These are phyloP conservation scores for Yarrowia keelungensis DNA, from an alignment of 805 yeast species.

Conservation along the genomic window DNA sequence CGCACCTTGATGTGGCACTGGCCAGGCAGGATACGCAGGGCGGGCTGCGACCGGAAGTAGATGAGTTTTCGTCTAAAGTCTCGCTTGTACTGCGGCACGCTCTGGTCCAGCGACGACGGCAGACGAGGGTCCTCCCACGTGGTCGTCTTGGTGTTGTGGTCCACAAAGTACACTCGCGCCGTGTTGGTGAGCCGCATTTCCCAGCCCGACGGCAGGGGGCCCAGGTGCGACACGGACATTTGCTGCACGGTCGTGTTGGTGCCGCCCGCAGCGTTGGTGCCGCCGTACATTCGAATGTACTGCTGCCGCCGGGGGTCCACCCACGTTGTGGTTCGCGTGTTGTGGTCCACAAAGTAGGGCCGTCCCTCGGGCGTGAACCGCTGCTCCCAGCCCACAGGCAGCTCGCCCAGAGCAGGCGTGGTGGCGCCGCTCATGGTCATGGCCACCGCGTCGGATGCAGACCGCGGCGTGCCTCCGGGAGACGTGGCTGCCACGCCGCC, in stretches of 20 bases:
- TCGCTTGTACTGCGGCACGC: conserved; percentile 98
- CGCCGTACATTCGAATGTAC: conserved; percentile 91
- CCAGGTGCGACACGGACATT: conserved; percentile 96
- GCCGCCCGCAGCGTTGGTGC: conserved; percentile 62
- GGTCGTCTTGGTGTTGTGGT: conserved; percentile 98
- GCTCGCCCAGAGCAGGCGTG: conserved; percentile 92
- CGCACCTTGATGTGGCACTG: conserved; percentile 98
- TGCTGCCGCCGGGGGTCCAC: conserved; percentile 99
- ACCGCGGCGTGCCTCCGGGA: conserved; percentile 56
- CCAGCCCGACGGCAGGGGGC: conserved; percentile 99
- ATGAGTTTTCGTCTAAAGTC: conserved; percentile 97
- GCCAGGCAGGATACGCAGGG: conserved; percentile 94
- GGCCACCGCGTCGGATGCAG: conserved; percentile 55
- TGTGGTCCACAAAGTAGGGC: conserved; percentile 97
- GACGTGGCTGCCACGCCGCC: conserved; percentile 58
- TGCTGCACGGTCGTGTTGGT: conserved; percentile 89
- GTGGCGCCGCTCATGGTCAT: conserved; percentile 70
- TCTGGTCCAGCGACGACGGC: conserved; percentile 96
- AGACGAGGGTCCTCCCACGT: conserved; percentile 99
- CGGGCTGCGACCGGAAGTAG: conserved; percentile 98
- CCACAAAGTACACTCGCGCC: conserved; percentile 97
- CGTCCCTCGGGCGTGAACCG: conserved; percentile 97
- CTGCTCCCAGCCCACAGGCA: conserved; percentile 99
- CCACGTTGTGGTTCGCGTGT: conserved; percentile 99
- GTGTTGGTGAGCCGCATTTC: conserved; percentile 99